These are phyloP conservation scores for Grosmannia clavigera DNA, from an alignment of 2,329 filamentous ascomycete genomes.

Conservation along the genomic window DNA sequence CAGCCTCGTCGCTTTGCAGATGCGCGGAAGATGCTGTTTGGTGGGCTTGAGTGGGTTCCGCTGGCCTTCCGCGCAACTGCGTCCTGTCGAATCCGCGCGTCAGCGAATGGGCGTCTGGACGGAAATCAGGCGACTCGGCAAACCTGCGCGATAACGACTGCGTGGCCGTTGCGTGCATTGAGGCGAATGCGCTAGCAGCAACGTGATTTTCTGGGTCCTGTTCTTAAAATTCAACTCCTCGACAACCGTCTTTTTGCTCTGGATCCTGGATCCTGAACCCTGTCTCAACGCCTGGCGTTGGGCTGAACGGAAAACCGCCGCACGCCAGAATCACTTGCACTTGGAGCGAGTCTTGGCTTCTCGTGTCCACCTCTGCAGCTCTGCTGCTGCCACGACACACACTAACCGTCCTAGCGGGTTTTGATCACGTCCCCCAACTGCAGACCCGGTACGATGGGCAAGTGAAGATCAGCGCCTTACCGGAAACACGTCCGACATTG, in stretches of 20 bases:
- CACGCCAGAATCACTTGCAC: neutral
- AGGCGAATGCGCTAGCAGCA: neutral
- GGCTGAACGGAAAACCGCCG: neutral
- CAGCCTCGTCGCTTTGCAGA: constrained; percentile 6
- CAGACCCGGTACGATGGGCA: neutral
- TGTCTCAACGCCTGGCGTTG: neutral
- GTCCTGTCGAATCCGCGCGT: constrained; percentile 2
- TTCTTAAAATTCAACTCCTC: neutral
- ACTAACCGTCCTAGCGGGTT: neutral
- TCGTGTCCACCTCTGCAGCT: neutral
- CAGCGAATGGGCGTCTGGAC: neutral
- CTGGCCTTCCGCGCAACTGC: constrained; percentile 4
- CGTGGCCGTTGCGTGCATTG: neutral
- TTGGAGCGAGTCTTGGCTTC: neutral
- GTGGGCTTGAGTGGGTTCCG: neutral
- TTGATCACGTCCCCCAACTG: neutral
- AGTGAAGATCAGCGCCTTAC: neutral
- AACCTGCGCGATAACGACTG: neutral
- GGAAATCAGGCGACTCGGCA: neutral
- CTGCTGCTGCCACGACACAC: neutral
- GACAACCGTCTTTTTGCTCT: no score
- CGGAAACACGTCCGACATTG: neutral
- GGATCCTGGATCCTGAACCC: neutral
- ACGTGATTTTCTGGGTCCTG: neutral
- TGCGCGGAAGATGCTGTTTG: neutral